Evolutionary conservation across 2,329 filamentous ascomycete genomes (phyloP), one percentile per base, ranked within the genome.

Genomic region (Bipolaris cookei): DNA sequence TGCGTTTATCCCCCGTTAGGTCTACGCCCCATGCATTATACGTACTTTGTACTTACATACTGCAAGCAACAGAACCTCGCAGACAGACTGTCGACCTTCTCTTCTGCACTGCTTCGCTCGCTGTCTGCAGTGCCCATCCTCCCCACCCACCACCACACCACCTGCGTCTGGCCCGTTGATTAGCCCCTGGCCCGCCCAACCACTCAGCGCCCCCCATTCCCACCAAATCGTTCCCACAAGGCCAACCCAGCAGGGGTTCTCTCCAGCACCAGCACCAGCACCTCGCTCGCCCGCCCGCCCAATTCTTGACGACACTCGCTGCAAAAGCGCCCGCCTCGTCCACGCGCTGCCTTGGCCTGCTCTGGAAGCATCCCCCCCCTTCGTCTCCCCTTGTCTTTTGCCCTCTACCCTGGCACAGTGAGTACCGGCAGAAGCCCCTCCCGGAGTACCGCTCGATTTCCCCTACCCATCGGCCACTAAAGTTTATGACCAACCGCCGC

Each of bases 401-500:
- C 23, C 34, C 30, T 35, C 51, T 28, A 30, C 45, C 32, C 56
- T 30, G 37, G 52, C 46, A 49, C 37, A 44, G 41, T 34, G 21
- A 38, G 18, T 25, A 51, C 23, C 38, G 25, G 37, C 57, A 39
- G 35, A 30, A 51, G 58, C 62, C 64, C 58, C 61, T 61, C 61
- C 43, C 49, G 44, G 55, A 54, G 58, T 52, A 63, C 58, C 56
- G 54, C 59, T 45, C 47, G 25, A 28, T 28, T 47, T 55, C 35
- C 48, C 39, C 25, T 53, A 52, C 47, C 54, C 48, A 30, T 46
- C 54, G 45, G 42, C 60, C 54, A 35, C 55, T 56, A 55, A 56
- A 58, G 63, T 68, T 65, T 62, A 71, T 69, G 68, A 64, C 62
- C 65, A 63, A 67, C 64, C 65, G 56, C 66, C 59, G 62, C 67